Conservation (phyloP, 192 early-diverging fungal species). For the Fimicolochytrium jonesii region DNA sequence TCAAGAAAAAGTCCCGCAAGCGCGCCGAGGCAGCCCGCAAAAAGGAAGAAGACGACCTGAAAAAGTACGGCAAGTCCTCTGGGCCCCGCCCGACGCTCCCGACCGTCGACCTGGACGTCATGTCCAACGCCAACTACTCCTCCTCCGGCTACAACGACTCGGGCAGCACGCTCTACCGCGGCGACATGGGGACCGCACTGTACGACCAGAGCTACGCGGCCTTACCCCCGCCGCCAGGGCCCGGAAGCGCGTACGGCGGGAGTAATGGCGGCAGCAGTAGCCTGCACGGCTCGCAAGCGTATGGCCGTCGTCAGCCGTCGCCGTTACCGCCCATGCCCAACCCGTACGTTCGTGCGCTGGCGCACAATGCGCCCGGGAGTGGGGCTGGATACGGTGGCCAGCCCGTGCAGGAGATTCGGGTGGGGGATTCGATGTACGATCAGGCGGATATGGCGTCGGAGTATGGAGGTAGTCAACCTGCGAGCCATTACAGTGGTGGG, state of each 20-base stretch:
- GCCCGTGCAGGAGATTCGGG: background rate
- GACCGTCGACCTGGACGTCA: constrained; percentile 13
- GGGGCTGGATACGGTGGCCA: background rate
- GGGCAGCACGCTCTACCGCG: background rate
- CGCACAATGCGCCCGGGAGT: background rate
- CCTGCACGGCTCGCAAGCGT: too few species aligned
- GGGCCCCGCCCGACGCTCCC: constrained; percentile 23
- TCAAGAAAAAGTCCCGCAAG: constrained; percentile 48
- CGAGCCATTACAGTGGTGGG: background rate
- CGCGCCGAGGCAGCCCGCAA: constrained; percentile 44
- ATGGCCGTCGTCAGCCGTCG: background rate
- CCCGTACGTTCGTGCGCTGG: constrained; percentile 9
- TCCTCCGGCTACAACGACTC: background rate
- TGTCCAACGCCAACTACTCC: background rate
- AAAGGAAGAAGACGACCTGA: constrained; percentile 36
- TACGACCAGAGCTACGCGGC: background rate
- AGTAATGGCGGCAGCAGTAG: background rate
- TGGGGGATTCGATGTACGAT: background rate
- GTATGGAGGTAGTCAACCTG: background rate
- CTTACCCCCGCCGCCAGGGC: background rate
- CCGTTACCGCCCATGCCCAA: constrained; percentile 14
- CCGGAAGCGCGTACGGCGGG: constrained; percentile 9
- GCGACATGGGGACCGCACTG: background rate
- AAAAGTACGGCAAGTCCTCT: constrained; percentile 12
- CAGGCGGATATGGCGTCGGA: background rate